Evolutionary conservation across 208 protist species (phyloP), one percentile per base, ranked within the genome.

Genomic region (Leishmania arabica): DNA sequence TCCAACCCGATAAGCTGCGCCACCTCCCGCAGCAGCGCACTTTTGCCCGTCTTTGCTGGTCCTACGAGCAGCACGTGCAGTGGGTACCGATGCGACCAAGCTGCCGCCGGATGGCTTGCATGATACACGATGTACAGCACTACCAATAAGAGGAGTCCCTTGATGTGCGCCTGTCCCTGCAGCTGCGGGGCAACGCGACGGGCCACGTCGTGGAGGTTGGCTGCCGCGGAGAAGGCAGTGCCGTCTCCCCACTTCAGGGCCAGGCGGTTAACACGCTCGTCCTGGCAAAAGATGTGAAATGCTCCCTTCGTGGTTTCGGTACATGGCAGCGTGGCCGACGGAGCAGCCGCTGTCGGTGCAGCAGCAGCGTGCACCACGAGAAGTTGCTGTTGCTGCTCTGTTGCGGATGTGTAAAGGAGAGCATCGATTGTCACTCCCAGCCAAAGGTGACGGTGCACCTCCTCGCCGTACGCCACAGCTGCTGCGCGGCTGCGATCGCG

Each of bases 31-130:
- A 95, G 75, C 53, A 96, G 72, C 17, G 90, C 79, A 19, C 90
- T 94, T 82, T 92, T 92, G 45, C 93, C 93, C 6, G 87, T 87
- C 42, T 88, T 84, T 1, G 87, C 86, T 8, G 91, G 78, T 31
- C 93, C 93, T 11, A 95, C 71, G 0, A 96, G 82, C 11, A 95
- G 87, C 5, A 94, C 34, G 65, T 95, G 89, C 71, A 93, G 81
- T 40, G 90, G 91, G 65, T 45, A 79, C 60, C 65, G 79, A 21
- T 73, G 75, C 8, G 40, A 58, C 3, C 62, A 53, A 40, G 49
- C 78, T 27, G 27, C 56, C 53, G 75, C 34, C 65, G 70, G 80
- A 31, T 77, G 84, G 40, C 83, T 37, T 9, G 82, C 75, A 21
- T 87, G 54, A 68, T 95, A 93, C 21, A 96, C 73, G 6, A 91